phyloP scores from a whole-genome alignment of 2,329 filamentous ascomycete genomes.

The Penicillium sp. region DNA sequence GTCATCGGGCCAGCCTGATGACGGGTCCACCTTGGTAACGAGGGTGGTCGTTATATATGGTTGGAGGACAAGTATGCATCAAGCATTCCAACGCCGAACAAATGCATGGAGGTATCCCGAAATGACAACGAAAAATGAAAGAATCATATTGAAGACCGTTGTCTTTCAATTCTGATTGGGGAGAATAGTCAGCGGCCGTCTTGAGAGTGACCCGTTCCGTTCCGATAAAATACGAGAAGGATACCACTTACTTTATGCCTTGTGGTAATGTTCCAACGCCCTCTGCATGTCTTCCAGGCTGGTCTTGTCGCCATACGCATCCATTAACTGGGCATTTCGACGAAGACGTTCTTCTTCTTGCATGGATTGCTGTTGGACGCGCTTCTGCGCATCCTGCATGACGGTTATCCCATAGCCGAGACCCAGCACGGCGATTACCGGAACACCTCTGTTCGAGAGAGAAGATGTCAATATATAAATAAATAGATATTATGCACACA shows the following conservation, averaged over 20 bases:
- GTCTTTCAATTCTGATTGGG: constrained; percentile 2
- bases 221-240: background rate
- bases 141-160: background rate
- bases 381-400: constrained; percentile 17
- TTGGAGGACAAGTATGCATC: background rate
- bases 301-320: constrained; percentile 44
- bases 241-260: constrained; percentile 28
- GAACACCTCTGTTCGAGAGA: constrained; percentile 10
- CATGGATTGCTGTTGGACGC: constrained; percentile 12
- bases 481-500: background rate
- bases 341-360: constrained; percentile 33
- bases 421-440: constrained; percentile 9
- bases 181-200: background rate
- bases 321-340: constrained; percentile 39
- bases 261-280: constrained; percentile 40
- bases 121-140: background rate
- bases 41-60: background rate
- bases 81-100: constrained; percentile 4
- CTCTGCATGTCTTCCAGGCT: constrained; percentile 43
- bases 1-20: background rate
- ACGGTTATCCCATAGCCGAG: constrained; percentile 25
- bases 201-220: background rate
- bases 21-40: background rate
- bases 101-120: constrained; percentile 4
- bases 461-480: constrained; percentile 22